Evolutionary conservation across 306 rosid genomes (phyloP), one percentile per base, ranked within the genome.

Genomic region (Quercus agrifolia): DNA sequence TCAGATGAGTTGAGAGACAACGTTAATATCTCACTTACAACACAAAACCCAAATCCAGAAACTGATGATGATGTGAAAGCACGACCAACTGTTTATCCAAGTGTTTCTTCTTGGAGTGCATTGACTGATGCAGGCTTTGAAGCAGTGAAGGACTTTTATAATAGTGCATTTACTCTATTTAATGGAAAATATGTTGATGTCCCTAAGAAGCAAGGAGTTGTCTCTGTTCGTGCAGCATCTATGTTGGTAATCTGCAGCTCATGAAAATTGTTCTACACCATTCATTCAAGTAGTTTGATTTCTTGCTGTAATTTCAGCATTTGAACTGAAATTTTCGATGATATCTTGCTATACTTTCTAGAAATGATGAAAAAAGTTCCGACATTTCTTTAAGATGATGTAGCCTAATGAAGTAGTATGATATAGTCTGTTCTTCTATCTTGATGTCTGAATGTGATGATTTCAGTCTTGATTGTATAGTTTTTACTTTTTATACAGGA

Each of bases 211-310:
- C 85, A 89, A 61, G 91, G 99, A 82, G 83, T 81, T 81, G 84
- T 95, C 31, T 91, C 99, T 78, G 89, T 75, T 75, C 97, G 99
- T 70, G 97, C 99, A 41, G 97, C 99, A 63, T 91, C 97, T 7
- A 92, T 95, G 99, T 87, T 95, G 97, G 98, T 93, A 92, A 87
- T 71, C 61, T 74, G 74, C 52, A 51, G 33, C 38, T 63, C 38
- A 15, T 79, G 30, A 27, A 58, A 15, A 71, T 71, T 73, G 71
- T 63, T 84, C 27, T 69, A 44, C 57, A 38, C 28, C 19, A 9
- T 11, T 67, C 73, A 6, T 64, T 18, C 73, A 20, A 61, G 41
- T 79, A 44, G 61, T 33, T 18, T 19, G 52, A 63, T 27, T 0
- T 63, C 46, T 38, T 8, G 46, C 46, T 38, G 46, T 7, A 38